Percentiles rank a stretch among this genome's conserved stretches.
phyloP scores from a whole-genome alignment of 371 early-diverging fungal species.

The Apophysomyces trapeziformis region DNA sequence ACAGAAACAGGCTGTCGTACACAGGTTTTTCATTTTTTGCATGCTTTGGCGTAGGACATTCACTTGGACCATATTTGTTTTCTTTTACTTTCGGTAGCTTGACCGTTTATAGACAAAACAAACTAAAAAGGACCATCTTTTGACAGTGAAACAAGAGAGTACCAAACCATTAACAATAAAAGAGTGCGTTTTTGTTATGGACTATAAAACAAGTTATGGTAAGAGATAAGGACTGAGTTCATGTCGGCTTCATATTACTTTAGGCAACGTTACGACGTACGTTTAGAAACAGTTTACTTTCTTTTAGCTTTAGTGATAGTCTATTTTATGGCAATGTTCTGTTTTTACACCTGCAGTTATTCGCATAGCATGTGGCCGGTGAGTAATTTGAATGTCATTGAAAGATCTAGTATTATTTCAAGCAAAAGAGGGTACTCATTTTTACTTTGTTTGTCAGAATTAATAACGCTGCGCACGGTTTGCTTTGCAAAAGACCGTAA shows the following conservation, averaged over 20 bases:
- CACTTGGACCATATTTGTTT: too few relatives aligned
- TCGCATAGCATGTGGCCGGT: background rate
- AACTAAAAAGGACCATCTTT: too few relatives aligned
- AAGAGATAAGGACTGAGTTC: too few relatives aligned
- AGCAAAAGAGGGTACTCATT: background rate
- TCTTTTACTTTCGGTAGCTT: too few relatives aligned
- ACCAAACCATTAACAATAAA: too few relatives aligned
- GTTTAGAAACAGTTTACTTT: background rate
- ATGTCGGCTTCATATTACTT: too few relatives aligned
- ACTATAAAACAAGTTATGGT: too few relatives aligned
- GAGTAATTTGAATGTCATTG: background rate
- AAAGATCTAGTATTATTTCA: background rate
- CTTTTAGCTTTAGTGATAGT: background rate
- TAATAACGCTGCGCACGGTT: constrained; percentile 5
- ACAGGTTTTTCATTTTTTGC: background rate
- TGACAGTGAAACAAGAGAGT: too few relatives aligned
- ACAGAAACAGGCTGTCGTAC: background rate
- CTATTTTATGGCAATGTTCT: background rate
- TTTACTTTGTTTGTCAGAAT: background rate
- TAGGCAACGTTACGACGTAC: background rate
- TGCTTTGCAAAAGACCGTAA: background rate
- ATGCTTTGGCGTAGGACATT: too few relatives aligned
- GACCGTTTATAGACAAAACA: too few relatives aligned
- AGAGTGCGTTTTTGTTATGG: too few relatives aligned
- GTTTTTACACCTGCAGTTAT: constrained; percentile 6